Percentiles rank a stretch among this genome's conserved stretches.
Conservation (phyloP, 2,329 filamentous ascomycete species). For the Aspergillus sp. region DNA sequence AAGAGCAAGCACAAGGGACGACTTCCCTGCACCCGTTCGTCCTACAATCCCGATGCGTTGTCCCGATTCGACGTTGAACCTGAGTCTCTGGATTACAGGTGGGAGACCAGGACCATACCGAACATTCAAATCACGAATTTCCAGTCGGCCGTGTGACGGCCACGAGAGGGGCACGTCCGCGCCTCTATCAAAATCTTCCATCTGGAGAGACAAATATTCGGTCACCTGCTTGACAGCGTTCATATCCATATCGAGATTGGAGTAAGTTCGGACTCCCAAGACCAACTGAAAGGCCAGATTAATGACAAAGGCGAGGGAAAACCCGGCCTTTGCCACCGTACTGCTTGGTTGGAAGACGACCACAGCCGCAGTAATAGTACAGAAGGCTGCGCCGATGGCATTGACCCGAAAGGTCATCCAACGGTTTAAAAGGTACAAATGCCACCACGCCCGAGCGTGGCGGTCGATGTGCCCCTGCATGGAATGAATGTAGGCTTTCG, state of each 20-base stretch:
- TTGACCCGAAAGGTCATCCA: slow-evolving; percentile 66
- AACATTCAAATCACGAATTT: slow-evolving; percentile 67
- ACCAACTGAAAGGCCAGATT: not conserved
- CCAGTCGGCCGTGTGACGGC: slow-evolving; percentile 58
- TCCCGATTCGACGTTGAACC: slow-evolving; percentile 8
- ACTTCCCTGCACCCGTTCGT: slow-evolving; percentile 26
- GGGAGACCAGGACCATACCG: slow-evolving; percentile 67
- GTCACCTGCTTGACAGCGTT: slow-evolving; percentile 45
- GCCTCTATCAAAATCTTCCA: slow-evolving; percentile 44
- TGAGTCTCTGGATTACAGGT: slow-evolving; percentile 5
- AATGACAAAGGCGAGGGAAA: slow-evolving; percentile 31
- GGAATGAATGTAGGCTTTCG: not conserved
- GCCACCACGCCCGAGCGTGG: slow-evolving; percentile 32
- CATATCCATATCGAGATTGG: slow-evolving; percentile 51
- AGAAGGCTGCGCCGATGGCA: slow-evolving; percentile 61
- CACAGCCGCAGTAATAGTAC: slow-evolving; percentile 52
- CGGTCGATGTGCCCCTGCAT: not conserved
- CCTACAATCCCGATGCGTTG: slow-evolving; percentile 20
- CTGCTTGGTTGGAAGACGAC: not conserved
- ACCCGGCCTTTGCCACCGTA: not conserved
- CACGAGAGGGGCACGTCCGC: slow-evolving; percentile 40
- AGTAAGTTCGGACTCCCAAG: not conserved
- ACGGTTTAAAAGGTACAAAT: slow-evolving; percentile 68
- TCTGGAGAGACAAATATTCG: slow-evolving; percentile 49
- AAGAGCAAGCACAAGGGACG: slow-evolving; percentile 21